Base-by-base conservation (phyloP, 2,329 filamentous ascomycete genomes). In the Lachnellula hyalina region DNA sequence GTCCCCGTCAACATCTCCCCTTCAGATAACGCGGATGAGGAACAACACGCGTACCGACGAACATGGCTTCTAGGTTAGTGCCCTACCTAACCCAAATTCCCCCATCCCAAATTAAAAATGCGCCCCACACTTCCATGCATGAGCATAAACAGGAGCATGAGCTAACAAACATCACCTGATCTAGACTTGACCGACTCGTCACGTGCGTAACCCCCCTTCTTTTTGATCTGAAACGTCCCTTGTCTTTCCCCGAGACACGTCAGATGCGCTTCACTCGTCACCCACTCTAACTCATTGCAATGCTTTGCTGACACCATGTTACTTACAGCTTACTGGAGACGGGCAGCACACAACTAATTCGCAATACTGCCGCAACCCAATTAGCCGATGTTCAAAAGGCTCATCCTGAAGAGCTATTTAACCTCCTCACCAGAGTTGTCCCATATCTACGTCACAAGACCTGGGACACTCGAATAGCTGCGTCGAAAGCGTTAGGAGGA, bases 361-460 rank as follows among this genome's bases (percentile, higher is more conserved):
- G 95, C 64, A 96, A 96, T 69, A 99, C 94, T 60, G 95, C 94
- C 59, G 94, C 96, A 59, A 91, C 95, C 69, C 94, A 99, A 74
- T 81, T 99, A 60, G 94, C 92, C 59, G 94, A 99, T 74, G 94
- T 96, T 72, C 95, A 99, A 74, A 97, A 96, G 71, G 89, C 94
- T 71, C 94, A 97, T 67, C 94, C 94, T 0, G 93, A 99, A 74
- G 95, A 99, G 72, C 78, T 99, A 1, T 97, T 97, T 74, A 96
- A 97, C 69, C 81, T 99, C 6, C 80, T 99, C 12, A 93, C 90
- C 32, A 82, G 93, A 57, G 92, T 99, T 34, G 86, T 99, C n/a
- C 93, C 94, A 1, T 99, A 96, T 72, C 80, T 99, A 32, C 85
- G 90, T 55, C 93, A 94, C 64, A 96, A 93, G 71, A 93, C 92